These are phyloP conservation scores for Candida methanosorbosa DNA, from an alignment of 805 yeast genomes.

Conservation along the genomic window DNA sequence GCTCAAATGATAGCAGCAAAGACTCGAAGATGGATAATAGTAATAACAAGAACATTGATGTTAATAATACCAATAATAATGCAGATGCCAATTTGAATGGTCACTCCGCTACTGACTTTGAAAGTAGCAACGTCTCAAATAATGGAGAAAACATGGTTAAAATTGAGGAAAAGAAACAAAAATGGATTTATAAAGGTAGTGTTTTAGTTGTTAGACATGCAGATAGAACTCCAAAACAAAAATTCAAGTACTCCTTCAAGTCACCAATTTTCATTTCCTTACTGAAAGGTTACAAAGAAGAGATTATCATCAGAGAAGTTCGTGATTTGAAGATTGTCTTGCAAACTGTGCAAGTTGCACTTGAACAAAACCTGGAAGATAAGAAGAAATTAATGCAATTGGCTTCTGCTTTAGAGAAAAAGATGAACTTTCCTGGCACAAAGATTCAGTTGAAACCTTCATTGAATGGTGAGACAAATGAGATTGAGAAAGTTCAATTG, in stretches of 20 bases:
- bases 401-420: slow-evolving; percentile 78
- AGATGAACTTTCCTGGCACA: slow-evolving; percentile 88
- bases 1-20: too few relatives aligned
- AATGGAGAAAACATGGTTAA: slow-evolving; percentile 19
- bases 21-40: too few relatives aligned
- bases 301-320: slow-evolving; percentile 87
- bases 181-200: slow-evolving; percentile 94
- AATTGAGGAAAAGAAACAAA: slow-evolving; percentile 62
- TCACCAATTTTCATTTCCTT: slow-evolving; percentile 79
- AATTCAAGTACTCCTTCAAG: slow-evolving; percentile 89
- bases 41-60: slow-evolving; percentile 28
- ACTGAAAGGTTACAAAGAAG: slow-evolving; percentile 90
- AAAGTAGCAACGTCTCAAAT: slow-evolving; percentile 14
- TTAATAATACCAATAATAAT: too few relatives aligned
- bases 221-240: slow-evolving; percentile 97
- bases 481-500: slow-evolving; percentile 90
- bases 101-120: slow-evolving; percentile 14
- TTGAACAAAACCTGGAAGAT: slow-evolving; percentile 74
- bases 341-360: slow-evolving; percentile 76
- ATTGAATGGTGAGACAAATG: slow-evolving; percentile 42
- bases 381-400: slow-evolving; percentile 65
- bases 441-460: slow-evolving; percentile 94
- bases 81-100: slow-evolving; percentile 19
- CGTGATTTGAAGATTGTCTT: slow-evolving; percentile 80
- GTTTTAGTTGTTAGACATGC: slow-evolving; percentile 94